phyloP scores from a whole-genome alignment of 495 filamentous ascomycete genomes.

The Penicillium longicatenatum region DNA sequence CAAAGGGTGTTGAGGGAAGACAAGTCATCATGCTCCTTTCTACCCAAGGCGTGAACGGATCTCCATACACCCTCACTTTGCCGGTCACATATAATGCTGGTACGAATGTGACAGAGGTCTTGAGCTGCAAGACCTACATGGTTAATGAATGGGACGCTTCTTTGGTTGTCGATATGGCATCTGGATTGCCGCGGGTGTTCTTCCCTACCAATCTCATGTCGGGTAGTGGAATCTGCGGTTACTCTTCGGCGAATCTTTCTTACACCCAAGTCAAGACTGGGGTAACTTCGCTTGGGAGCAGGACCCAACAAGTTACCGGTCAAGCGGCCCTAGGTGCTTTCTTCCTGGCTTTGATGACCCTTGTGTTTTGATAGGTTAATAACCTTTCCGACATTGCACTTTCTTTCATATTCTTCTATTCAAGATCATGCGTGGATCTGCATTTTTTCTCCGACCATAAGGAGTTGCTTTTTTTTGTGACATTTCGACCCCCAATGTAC shows the following conservation, averaged over 20 bases:
- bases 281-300: background rate
- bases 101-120: conserved; percentile 46
- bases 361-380: background rate
- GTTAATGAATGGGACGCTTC: conserved; percentile 42
- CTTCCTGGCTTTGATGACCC: background rate
- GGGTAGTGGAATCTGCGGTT: conserved; percentile 43
- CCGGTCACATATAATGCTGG: conserved; percentile 38
- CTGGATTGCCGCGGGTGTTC: conserved; percentile 54
- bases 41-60: conserved; percentile 52
- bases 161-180: conserved; percentile 46
- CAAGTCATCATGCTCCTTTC: conserved; percentile 62
- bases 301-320: background rate
- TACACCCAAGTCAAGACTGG: conserved; percentile 7
- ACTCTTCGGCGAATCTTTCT: conserved; percentile 18
- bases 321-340: background rate
- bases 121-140: conserved; percentile 48
- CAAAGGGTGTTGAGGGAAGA: conserved; percentile 58
- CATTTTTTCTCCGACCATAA: background rate
- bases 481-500: conserved; percentile 1
- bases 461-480: background rate
- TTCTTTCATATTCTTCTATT: background rate
- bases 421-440: background rate
- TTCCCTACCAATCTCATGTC: conserved; percentile 32
- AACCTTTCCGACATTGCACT: background rate
- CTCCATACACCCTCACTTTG: conserved; percentile 47